A percentile compares a stretch with the other conserved stretches of the same genome.
phyloP scores from a whole-genome alignment of 352 stramenopile species.

The Globisporangium recalcitrans region DNA sequence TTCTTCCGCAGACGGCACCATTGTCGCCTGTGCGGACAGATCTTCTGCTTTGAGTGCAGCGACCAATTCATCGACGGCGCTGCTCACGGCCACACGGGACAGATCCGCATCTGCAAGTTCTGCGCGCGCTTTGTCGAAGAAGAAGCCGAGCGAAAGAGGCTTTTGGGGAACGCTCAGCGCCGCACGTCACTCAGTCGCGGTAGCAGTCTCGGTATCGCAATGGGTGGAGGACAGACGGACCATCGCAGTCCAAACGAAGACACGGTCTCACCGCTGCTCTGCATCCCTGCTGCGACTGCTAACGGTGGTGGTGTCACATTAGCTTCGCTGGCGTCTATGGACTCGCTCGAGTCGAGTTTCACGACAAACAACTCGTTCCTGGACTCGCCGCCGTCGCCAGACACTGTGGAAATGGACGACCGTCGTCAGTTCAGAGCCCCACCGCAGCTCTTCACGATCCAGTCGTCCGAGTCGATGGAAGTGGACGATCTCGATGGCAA shows the following conservation, averaged over 20 bases:
- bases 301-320: neutral
- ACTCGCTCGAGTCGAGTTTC: constrained; percentile 11
- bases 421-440: neutral
- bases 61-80: constrained; percentile 66
- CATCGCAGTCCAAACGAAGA: constrained; percentile 6
- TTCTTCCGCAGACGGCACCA: constrained; percentile 82
- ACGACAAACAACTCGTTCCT: constrained; percentile 15
- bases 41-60: constrained; percentile 85
- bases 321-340: neutral
- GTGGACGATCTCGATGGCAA: constrained; percentile 9
- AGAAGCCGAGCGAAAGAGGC: constrained; percentile 31
- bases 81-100: constrained; percentile 42
- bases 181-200: constrained; percentile 13
- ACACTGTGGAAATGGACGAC: constrained; percentile 1
- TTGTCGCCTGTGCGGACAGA: constrained; percentile 81
- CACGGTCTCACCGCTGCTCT: constrained; percentile 13
- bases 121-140: constrained; percentile 51
- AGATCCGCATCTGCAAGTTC: constrained; percentile 76
- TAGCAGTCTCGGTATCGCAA: neutral
- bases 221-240: neutral
- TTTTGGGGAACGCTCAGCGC: constrained; percentile 11
- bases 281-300: neutral
- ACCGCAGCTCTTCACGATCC: constrained; percentile 25
- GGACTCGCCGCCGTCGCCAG: constrained; percentile 12
- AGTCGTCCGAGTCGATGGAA: constrained; percentile 28